Evolutionary conservation across 306 rosid species (phyloP).

Genomic region (Medicago ruthenica): DNA sequence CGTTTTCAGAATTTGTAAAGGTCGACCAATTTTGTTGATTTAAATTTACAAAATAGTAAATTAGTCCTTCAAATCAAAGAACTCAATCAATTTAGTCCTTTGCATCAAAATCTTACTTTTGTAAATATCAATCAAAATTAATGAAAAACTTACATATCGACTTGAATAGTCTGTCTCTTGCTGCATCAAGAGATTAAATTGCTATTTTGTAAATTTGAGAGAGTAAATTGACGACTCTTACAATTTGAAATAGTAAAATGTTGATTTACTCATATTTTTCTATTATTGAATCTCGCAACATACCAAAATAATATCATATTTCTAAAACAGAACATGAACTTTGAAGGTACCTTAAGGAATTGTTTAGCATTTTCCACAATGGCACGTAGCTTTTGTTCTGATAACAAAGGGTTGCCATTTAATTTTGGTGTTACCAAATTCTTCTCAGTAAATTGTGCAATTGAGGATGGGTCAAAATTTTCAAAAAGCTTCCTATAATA

Average conservation of each 20-base stretch:
- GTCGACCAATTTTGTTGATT: too few relatives aligned
- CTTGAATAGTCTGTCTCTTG: not conserved
- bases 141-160: too few relatives aligned
- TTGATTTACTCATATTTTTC: not conserved
- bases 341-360: slow-evolving; percentile 68
- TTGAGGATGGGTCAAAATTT: slow-evolving; percentile 71
- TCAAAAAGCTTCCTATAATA: slow-evolving; percentile 71
- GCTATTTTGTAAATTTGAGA: not conserved
- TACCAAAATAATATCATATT: slow-evolving; percentile 1
- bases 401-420: slow-evolving; percentile 68
- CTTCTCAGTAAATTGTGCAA: slow-evolving; percentile 75
- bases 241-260: too few relatives aligned
- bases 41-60: too few relatives aligned
- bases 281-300: not conserved
- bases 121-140: too few relatives aligned
- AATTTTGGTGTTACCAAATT: slow-evolving; percentile 63
- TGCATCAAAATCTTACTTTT: too few relatives aligned
- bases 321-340: not conserved
- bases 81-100: too few relatives aligned
- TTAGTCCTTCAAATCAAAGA: too few relatives aligned
- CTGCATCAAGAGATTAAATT: not conserved
- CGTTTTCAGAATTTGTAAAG: too few relatives aligned
- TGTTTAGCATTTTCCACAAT: slow-evolving; percentile 83
- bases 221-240: not conserved
- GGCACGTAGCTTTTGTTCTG: slow-evolving; percentile 92